Evolutionary conservation across 352 stramenopile species (phyloP).

Genomic region (Globisporangium camurandrum): DNA sequence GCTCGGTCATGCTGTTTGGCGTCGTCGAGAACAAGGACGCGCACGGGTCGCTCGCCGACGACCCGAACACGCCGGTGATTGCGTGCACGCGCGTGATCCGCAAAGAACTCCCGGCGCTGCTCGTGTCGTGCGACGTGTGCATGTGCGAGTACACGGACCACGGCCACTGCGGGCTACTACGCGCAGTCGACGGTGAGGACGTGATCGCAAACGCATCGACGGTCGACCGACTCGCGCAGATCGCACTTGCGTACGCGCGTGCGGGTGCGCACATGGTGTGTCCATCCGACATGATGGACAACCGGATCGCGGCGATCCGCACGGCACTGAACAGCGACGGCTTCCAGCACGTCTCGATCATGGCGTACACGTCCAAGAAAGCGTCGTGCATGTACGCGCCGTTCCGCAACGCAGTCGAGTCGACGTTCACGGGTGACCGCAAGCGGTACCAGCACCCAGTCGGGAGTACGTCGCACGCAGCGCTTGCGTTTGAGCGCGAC

Average conservation of each 20-base stretch:
- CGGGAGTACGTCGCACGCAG: slow-evolving; percentile 74
- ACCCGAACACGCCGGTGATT: slow-evolving; percentile 74
- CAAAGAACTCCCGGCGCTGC: slow-evolving; percentile 55
- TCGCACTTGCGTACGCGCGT: slow-evolving; percentile 93
- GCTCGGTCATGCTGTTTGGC: slow-evolving; percentile 86
- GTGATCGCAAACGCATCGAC: slow-evolving; percentile 96
- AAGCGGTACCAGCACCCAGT: slow-evolving; percentile 97
- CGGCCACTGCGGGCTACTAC: slow-evolving; percentile 79
- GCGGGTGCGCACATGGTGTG: slow-evolving; percentile 97
- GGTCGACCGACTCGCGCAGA: slow-evolving; percentile 93
- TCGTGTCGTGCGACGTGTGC: slow-evolving; percentile 84
- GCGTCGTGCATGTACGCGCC: slow-evolving; percentile 93
- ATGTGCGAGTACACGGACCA: slow-evolving; percentile 90
- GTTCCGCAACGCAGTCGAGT: slow-evolving; percentile 97
- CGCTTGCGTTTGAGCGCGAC: slow-evolving; percentile 73
- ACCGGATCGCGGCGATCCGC: slow-evolving; percentile 93
- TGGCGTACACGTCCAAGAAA: slow-evolving; percentile 99
- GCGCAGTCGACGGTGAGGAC: slow-evolving; percentile 89
- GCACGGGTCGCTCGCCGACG: slow-evolving; percentile 64
- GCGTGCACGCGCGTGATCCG: slow-evolving; percentile 57
- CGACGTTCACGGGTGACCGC: slow-evolving; percentile 88
- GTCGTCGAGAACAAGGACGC: slow-evolving; percentile 83
- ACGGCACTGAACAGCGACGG: slow-evolving; percentile 92
- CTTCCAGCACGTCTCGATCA: slow-evolving; percentile 97
- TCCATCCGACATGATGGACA: slow-evolving; percentile 97